Conservation (phyloP, 179 eudicot genomes). For the Gypsophila paniculata region DNA sequence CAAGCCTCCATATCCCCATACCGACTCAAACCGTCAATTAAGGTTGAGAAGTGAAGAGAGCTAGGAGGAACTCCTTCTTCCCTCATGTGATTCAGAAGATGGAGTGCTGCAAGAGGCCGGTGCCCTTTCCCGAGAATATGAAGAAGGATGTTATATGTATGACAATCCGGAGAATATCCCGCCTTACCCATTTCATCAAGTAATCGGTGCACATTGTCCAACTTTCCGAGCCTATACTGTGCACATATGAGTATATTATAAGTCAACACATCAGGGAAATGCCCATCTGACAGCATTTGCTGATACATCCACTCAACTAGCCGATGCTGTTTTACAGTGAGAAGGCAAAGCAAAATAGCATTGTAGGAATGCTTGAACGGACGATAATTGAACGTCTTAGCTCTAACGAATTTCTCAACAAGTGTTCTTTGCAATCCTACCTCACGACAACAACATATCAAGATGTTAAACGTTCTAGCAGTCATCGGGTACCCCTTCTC, state of each 20-base stretch:
- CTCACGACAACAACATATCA: slow-evolving; percentile 70
- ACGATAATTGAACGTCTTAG: slow-evolving; percentile 63
- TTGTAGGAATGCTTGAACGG: slow-evolving; percentile 77
- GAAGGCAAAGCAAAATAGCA: slow-evolving; percentile 72
- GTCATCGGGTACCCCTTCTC: slow-evolving; percentile 69
- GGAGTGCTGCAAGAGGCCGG: slow-evolving; percentile 62
- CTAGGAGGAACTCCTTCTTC: slow-evolving; percentile 57
- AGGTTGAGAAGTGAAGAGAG: slow-evolving; percentile 72
- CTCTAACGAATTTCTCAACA: slow-evolving; percentile 66
- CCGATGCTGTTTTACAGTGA: slow-evolving; percentile 53
- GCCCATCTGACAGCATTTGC: slow-evolving; percentile 63
- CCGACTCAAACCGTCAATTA: slow-evolving; percentile 85
- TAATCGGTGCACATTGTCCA: slow-evolving; percentile 55
- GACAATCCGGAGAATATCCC: slow-evolving; percentile 70
- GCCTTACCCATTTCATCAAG: slow-evolving; percentile 71
- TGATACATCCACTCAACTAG: slow-evolving; percentile 84
- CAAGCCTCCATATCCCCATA: slow-evolving; percentile 80
- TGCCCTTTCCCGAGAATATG: slow-evolving; percentile 75
- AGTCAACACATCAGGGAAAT: slow-evolving; percentile 62
- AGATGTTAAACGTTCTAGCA: slow-evolving; percentile 70
- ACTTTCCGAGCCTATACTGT: slow-evolving; percentile 69
- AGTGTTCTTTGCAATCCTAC: slow-evolving; percentile 68
- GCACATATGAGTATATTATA: slow-evolving; percentile 68
- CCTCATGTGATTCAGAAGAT: slow-evolving; percentile 75
- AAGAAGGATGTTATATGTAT: slow-evolving; percentile 72